phyloP scores from a whole-genome alignment of 1,284 basidiomycete genomes.

The Lentinula novae-zelandiae region DNA sequence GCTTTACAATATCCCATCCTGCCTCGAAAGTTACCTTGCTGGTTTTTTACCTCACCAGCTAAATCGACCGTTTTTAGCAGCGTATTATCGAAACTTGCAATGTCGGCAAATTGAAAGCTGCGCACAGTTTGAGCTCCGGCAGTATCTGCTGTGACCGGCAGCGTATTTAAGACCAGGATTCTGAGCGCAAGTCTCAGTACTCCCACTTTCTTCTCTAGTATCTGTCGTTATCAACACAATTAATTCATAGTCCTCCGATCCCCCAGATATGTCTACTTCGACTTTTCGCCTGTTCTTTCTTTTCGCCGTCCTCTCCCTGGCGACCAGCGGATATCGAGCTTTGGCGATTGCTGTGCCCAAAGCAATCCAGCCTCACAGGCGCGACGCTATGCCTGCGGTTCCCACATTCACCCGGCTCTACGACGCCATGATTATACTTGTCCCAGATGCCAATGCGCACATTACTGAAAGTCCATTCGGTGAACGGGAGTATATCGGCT shows the following conservation, averaged over 20 bases:
- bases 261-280: neutral
- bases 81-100: neutral
- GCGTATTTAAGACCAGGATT: neutral
- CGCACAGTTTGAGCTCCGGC: neutral
- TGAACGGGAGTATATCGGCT: neutral
- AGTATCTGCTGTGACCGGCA: no score
- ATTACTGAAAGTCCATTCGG: neutral
- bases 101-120: neutral
- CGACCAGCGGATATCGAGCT: neutral
- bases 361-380: neutral
- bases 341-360: neutral
- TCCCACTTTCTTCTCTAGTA: no score
- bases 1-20: no score
- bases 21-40: no score
- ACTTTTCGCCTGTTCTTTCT: neutral
- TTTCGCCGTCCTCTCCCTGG: neutral
- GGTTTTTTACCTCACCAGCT: no score
- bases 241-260: neutral
- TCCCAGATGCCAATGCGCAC: neutral
- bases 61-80: no score
- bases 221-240: no score
- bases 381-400: neutral
- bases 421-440: neutral
- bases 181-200: no score
- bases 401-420: neutral